Percentiles rank a stretch among this genome's conserved stretches.
These are phyloP conservation scores for Diplodia seriata DNA, from an alignment of 2,329 filamentous ascomycete genomes.

Conservation along the genomic window DNA sequence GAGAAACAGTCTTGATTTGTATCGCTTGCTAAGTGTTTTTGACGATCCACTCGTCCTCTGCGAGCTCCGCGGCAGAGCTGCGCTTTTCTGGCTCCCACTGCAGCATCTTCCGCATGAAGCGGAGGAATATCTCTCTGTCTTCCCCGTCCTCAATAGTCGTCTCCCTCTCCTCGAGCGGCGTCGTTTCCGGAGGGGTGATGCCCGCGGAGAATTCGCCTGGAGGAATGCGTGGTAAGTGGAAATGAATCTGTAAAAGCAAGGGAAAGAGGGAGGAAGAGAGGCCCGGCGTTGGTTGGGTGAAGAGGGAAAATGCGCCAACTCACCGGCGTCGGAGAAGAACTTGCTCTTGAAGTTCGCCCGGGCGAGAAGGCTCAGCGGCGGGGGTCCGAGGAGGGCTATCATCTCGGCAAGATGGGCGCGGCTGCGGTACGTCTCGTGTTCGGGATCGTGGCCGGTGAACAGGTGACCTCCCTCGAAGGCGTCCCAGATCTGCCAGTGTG, in stretches of 20 bases:
- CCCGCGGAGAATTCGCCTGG: slow-evolving; percentile 22
- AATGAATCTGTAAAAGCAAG: background rate
- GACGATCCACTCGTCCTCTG: slow-evolving; percentile 38
- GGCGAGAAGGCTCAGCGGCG: slow-evolving; percentile 36
- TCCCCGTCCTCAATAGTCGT: slow-evolving; percentile 36
- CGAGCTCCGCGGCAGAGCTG: slow-evolving; percentile 37
- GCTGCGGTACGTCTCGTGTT: slow-evolving; percentile 39
- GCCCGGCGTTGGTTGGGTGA: no score
- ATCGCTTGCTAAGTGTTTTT: background rate
- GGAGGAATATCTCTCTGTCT: slow-evolving; percentile 41
- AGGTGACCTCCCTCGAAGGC: slow-evolving; percentile 46
- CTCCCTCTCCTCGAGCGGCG: slow-evolving; percentile 35
- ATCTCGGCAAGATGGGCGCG: slow-evolving; percentile 42
- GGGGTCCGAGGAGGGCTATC: slow-evolving; percentile 37
- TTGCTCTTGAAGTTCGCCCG: slow-evolving; percentile 32
- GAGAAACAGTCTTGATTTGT: no score
- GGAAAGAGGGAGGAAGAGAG: no score
- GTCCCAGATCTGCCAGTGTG: slow-evolving; percentile 45
- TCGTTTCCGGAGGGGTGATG: slow-evolving; percentile 34
- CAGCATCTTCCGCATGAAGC: slow-evolving; percentile 46
- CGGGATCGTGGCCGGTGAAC: slow-evolving; percentile 39
- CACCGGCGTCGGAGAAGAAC: slow-evolving; percentile 37
- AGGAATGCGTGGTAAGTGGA: background rate
- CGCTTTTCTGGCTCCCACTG: slow-evolving; percentile 47
- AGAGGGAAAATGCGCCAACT: background rate